phyloP scores from a whole-genome alignment of 2,329 filamentous ascomycete genomes.

The Chaetoscypha palmicola region DNA sequence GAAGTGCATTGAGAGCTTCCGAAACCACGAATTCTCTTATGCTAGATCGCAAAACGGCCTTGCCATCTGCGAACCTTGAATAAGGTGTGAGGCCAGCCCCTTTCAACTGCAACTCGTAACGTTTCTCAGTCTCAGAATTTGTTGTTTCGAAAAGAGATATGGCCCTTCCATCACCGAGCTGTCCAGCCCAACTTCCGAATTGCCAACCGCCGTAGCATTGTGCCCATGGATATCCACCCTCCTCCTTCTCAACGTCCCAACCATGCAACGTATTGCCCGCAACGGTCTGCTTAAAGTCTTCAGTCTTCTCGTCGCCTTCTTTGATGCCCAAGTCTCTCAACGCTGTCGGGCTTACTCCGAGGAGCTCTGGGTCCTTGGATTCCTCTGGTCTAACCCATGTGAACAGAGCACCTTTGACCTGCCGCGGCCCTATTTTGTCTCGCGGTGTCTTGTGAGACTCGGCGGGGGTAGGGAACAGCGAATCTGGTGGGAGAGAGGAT shows the following conservation, averaged over 20 bases:
- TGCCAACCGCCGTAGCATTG: constrained; percentile 90
- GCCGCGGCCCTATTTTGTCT: constrained; percentile 66
- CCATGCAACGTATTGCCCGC: constrained; percentile 79
- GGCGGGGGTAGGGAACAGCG: constrained; percentile 70
- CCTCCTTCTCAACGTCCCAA: constrained; percentile 57
- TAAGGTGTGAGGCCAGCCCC: constrained; percentile 92
- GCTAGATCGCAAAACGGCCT: constrained; percentile 84
- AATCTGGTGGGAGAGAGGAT: constrained; percentile 66
- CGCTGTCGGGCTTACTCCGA: constrained; percentile 72
- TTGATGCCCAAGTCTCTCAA: constrained; percentile 75
- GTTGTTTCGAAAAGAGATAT: constrained; percentile 91
- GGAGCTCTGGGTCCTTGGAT: constrained; percentile 65
- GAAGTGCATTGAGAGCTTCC: constrained; percentile 77
- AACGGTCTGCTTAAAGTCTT: constrained; percentile 70
- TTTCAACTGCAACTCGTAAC: constrained; percentile 91
- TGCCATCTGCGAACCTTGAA: constrained; percentile 91
- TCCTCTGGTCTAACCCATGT: constrained; percentile 83
- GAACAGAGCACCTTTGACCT: constrained; percentile 79
- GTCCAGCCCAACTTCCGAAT: constrained; percentile 87
- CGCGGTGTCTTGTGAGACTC: constrained; percentile 76
- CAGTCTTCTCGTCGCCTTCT: constrained; percentile 57
- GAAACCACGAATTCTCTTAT: constrained; percentile 93
- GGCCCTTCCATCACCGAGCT: constrained; percentile 88
- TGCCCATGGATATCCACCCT: constrained; percentile 89
- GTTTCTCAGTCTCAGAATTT: constrained; percentile 60